phyloP scores from a whole-genome alignment of 352 stramenopile species.

The Phytophthora fragariaefolia region DNA sequence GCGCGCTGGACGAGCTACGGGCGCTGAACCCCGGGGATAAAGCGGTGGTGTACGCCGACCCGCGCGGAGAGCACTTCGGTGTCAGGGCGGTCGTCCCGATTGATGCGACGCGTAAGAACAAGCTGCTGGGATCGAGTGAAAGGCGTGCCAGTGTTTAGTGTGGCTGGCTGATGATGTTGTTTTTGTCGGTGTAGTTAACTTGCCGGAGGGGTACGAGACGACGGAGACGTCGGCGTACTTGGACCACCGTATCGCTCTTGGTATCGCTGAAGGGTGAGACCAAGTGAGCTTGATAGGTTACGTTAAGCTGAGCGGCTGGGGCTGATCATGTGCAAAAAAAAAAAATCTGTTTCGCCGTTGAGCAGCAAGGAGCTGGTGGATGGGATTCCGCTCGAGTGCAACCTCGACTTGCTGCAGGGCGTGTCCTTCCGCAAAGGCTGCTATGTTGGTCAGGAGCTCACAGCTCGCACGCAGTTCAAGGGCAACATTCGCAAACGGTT shows the following conservation, averaged over 20 bases:
- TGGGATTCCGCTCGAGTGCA: constrained; percentile 92
- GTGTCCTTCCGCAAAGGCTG: constrained; percentile 95
- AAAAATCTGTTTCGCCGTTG: no score
- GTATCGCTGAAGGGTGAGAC: constrained; percentile 77
- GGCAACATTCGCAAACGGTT: constrained; percentile 87
- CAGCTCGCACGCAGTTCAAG: constrained; percentile 94
- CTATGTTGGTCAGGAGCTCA: constrained; percentile 96
- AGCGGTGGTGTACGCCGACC: constrained; percentile 63
- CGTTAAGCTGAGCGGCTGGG: background rate
- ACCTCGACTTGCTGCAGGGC: constrained; percentile 91
- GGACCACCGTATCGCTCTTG: constrained; percentile 73
- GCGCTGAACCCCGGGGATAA: constrained; percentile 48
- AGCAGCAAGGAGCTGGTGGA: constrained; percentile 82
- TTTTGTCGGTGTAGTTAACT: constrained; percentile 52
- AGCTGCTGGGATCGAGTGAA: background rate
- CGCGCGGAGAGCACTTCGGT: constrained; percentile 70
- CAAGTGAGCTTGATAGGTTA: background rate
- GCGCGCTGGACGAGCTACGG: constrained; percentile 29
- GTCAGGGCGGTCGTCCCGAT: constrained; percentile 61
- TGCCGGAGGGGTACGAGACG: constrained; percentile 50
- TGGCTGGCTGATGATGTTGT: constrained; percentile 2
- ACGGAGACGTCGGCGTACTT: constrained; percentile 56
- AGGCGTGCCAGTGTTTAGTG: constrained; percentile 11
- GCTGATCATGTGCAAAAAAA: background rate
- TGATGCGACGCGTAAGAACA: constrained; percentile 37